A percentile compares a stretch with the other conserved stretches of the same genome.
Conservation (phyloP, 2,329 filamentous ascomycete species). For the Xylaria sp. region DNA sequence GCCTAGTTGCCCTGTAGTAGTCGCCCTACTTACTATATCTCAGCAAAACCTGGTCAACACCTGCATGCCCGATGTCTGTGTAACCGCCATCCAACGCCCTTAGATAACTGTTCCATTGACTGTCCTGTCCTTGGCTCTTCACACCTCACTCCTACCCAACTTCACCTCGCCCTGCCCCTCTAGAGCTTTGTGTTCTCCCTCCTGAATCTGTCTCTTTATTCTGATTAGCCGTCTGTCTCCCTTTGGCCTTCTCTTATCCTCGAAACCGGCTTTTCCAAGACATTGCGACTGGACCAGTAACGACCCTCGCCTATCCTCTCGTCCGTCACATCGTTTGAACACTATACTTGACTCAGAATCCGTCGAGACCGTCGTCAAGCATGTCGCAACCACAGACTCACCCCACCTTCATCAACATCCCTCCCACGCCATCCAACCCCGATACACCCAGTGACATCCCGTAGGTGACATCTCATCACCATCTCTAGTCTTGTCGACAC, state of each 20-base stretch:
- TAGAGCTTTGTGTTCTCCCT: background rate
- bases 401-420: slow-evolving; percentile 82
- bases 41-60: slow-evolving; percentile 4
- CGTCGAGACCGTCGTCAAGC: slow-evolving; percentile 26
- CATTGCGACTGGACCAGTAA: background rate
- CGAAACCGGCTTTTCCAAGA: background rate
- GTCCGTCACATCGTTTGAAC: background rate
- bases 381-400: slow-evolving; percentile 45
- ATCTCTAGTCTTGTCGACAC: slow-evolving; percentile 10
- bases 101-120: background rate
- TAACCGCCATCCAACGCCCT: no score
- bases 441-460: slow-evolving; percentile 89
- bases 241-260: background rate
- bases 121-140: background rate
- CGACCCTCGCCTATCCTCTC: background rate
- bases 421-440: slow-evolving; percentile 79
- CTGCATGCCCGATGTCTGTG: no score
- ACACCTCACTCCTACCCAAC: background rate
- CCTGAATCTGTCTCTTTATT: slow-evolving; percentile 2
- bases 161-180: slow-evolving; percentile 1
- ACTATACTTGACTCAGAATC: background rate
- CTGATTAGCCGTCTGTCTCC: background rate
- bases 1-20: background rate
- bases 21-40: background rate
- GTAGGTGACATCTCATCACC: slow-evolving; percentile 61